These are phyloP conservation scores for Solanum sparsipilum DNA, from an alignment of 257 asterid genomes.

Conservation along the genomic window DNA sequence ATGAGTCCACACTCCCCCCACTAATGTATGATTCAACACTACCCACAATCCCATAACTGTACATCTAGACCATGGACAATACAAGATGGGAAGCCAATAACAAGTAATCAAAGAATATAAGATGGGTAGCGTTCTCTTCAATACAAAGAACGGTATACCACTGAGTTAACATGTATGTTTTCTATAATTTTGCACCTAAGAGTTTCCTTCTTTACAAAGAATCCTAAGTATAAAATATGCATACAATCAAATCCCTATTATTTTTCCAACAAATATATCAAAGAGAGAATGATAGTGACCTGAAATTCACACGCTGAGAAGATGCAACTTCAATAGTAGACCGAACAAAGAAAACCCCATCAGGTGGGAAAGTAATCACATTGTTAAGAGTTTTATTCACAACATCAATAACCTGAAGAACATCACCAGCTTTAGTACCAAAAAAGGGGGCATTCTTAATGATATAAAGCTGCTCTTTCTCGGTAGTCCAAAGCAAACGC, in stretches of 20 bases:
- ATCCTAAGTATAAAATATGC: not conserved
- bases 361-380: slow-evolving; percentile 82
- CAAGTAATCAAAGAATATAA: no score
- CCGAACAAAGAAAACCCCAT: slow-evolving; percentile 92
- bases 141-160: not conserved
- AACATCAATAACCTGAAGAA: slow-evolving; percentile 79
- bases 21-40: no score
- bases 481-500: slow-evolving; percentile 96
- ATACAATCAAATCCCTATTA: not conserved
- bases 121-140: not conserved
- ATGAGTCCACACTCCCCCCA: not conserved
- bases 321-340: slow-evolving; percentile 66
- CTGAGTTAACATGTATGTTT: not conserved
- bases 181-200: not conserved
- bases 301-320: slow-evolving; percentile 68
- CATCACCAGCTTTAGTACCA: slow-evolving; percentile 81
- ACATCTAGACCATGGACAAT: not conserved
- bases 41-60: not conserved
- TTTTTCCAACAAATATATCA: not conserved
- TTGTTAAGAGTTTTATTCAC: slow-evolving; percentile 46
- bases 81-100: not conserved
- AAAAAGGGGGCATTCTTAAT: slow-evolving; percentile 49
- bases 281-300: slow-evolving; percentile 14
- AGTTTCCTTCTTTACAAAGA: not conserved
- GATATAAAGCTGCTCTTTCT: slow-evolving; percentile 89